Evolutionary conservation across 305 asterid genomes (phyloP), one percentile per base, ranked within the genome.

Genomic region (Withania somnifera): DNA sequence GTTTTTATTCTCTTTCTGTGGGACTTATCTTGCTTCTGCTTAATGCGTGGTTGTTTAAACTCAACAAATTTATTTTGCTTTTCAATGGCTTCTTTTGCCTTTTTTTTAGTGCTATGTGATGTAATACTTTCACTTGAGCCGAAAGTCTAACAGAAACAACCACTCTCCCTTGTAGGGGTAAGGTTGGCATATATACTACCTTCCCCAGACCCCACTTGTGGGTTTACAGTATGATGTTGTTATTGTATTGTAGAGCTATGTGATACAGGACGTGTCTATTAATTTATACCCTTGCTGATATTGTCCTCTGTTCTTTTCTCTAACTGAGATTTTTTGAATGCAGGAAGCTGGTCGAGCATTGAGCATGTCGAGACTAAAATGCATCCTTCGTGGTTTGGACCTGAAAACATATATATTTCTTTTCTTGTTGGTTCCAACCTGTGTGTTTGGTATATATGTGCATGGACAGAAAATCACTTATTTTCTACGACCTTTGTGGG

Each of bases 391-490:
- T 1, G 98, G 99, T 40, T 61, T 94, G 40, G 98, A 96, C 84
- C 80, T 96, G 69, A 94, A 90, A 84, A 85, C 90, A 4, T 86
- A 56, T 7, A 87, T 96, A 80, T 89, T 93, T 63, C 86, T 96
- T 14, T 87, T 96, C 17, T 47, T 96, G 57, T 79, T 96, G 84
- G 85, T 94, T 32, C 99, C 98, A 6, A 89, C 95, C 0, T 87
- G 89, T 20, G 77, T 94, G 53, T 90, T 87, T 32, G 47, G 87
- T 47, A 86, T 90, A 52, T 93, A 90, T 56, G 80, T 91, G 22
- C 99, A 96, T 14, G 98, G 99, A 26, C 99, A 96, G 86, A 96
- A 94, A 86, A 90, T 96, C 84, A 90, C 98, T 7, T 96, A 96
- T 91, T 96, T 96, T 77, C 87, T 96, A 52, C 89, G 99, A 51